These are phyloP conservation scores for Sordaria brevicollis DNA, from an alignment of 495 filamentous ascomycete genomes.

Conservation along the genomic window DNA sequence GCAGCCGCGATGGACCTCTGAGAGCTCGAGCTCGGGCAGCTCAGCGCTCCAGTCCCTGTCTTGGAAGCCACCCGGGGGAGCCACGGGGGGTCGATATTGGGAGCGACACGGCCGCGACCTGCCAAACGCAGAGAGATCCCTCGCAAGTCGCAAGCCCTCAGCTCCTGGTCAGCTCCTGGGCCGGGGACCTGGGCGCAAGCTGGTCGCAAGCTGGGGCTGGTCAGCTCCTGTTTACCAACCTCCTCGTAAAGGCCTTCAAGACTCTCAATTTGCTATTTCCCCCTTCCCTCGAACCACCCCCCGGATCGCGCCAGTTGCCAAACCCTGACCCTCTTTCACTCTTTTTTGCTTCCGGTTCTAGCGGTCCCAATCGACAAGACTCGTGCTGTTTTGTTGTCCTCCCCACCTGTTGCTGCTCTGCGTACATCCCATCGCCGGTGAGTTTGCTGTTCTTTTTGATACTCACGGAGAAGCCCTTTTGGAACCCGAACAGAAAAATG, in stretches of 20 bases:
- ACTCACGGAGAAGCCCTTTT: neutral
- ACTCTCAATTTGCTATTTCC: neutral
- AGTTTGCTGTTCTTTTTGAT: neutral
- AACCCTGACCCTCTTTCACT: neutral
- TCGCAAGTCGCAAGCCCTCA: neutral
- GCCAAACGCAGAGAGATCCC: neutral
- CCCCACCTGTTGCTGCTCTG: neutral
- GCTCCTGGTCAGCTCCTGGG: neutral
- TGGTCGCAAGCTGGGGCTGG: neutral
- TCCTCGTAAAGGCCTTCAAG: neutral
- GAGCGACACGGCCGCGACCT: neutral
- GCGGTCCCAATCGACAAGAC: neutral
- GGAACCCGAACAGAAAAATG: neutral
- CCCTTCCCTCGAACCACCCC: neutral
- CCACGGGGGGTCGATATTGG: neutral
- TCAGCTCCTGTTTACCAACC: neutral
- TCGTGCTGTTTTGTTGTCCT: neutral
- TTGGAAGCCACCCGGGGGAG: neutral
- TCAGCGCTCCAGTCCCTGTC: neutral
- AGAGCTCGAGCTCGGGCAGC: neutral
- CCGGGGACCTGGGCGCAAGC: neutral
- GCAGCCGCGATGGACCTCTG: neutral
- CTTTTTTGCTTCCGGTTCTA: neutral
- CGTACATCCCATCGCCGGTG: neutral
- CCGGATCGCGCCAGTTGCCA: neutral